Base-by-base conservation (phyloP, 2,329 filamentous ascomycete genomes). In the Fusarium sacchari region DNA sequence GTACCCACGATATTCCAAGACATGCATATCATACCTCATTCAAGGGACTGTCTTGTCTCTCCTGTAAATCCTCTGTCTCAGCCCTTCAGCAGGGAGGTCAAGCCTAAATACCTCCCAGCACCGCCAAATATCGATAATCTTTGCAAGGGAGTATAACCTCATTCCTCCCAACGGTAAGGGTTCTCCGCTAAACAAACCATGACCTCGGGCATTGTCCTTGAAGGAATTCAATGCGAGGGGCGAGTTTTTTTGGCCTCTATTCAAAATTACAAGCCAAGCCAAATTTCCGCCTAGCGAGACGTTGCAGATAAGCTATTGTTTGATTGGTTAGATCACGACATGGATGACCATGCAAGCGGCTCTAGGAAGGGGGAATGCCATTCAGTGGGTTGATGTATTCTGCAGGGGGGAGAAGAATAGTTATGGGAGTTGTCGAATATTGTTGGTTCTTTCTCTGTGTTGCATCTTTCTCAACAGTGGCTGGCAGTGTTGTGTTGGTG, bases 211-310 rank as follows among this genome's bases (percentile, higher is more conserved):
- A 67, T 50, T 37, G 24, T 36, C 44, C 28, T 18, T 32, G 6
- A 5, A 47, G 46, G 36, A 53, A 55, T 53, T 47, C 28, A 47
- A 61, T 57, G 37, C 49, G 30, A 67, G 64, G 39, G 58, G 58
- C 30, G 43, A 42, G 11, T 30, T 37, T 28, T 53, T 26, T 22
- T 34, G 17, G n/a, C 32, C 12, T 39, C 40, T 34, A 39, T 62
- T 22, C 55, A 70, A 60, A 60, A 65, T 66, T 66, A 24, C 32
- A 39, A 30, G 59, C 64, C 69, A 72, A 73, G 69, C 28, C 65
- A 71, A 69, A 73, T 73, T 58, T 73, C 71, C 70, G 69, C 18
- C 37, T 32, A 57, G 65, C 65, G 58, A 53, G 53, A 66, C 43
- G 58, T 44, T 70, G 69, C 60, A 67, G 60, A 62, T 56, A 55